phyloP scores from a whole-genome alignment of 371 early-diverging fungal genomes.

The Mucor piriformis region DNA sequence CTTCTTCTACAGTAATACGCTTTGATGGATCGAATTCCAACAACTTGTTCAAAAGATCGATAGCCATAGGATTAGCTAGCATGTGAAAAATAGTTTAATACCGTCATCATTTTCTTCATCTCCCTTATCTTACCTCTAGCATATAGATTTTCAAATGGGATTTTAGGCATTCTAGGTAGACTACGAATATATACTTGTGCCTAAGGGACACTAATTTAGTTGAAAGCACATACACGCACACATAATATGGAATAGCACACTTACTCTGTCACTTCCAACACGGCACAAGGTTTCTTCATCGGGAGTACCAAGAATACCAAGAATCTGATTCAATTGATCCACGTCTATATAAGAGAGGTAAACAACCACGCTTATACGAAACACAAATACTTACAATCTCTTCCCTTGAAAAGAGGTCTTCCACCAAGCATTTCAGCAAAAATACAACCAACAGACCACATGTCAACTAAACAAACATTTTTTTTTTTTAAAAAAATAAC shows the following conservation, averaged over 20 bases:
- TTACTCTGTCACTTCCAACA: constrained; percentile 79
- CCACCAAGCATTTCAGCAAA: constrained; percentile 96
- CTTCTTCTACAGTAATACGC: constrained; percentile 83
- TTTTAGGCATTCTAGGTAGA: constrained; percentile 85
- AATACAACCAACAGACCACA: constrained; percentile 98
- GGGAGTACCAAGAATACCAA: constrained; percentile 96
- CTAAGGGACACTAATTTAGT: constrained; percentile 36
- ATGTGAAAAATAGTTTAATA: background rate
- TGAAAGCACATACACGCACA: constrained; percentile 9
- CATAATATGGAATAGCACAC: background rate
- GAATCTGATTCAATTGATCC: constrained; percentile 98
- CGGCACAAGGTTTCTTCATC: constrained; percentile 89
- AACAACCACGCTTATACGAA: background rate
- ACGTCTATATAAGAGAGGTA: constrained; percentile 61
- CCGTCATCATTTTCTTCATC: too few relatives aligned
- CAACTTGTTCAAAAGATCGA: constrained; percentile 81
- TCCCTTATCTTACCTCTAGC: constrained; percentile 53
- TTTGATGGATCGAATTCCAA: constrained; percentile 81
- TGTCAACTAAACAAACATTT: constrained; percentile 73
- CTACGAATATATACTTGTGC: constrained; percentile 96
- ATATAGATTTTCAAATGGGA: constrained; percentile 84
- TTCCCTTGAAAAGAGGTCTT: constrained; percentile 87
- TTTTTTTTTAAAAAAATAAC: background rate
- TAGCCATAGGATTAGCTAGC: constrained; percentile 63
- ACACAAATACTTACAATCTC: constrained; percentile 69